These are phyloP conservation scores for Trypanosoma mega DNA, from an alignment of 208 protist genomes.

Conservation along the genomic window DNA sequence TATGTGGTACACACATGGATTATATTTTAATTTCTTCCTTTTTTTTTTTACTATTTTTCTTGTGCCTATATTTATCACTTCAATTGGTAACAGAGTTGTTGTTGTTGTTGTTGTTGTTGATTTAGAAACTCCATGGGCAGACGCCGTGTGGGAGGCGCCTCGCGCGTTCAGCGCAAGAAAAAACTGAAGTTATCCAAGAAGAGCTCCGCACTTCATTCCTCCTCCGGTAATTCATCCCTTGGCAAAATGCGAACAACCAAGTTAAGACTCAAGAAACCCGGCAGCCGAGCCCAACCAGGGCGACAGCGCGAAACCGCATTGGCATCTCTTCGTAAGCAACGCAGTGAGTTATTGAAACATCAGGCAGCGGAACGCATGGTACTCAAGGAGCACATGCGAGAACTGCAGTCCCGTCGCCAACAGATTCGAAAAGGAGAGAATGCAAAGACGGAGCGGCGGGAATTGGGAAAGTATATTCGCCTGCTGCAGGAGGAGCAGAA, in stretches of 20 bases:
- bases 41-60: not conserved
- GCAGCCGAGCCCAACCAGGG: not conserved
- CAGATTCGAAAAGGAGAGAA: conserved; percentile 67
- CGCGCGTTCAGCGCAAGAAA: conserved; percentile 37
- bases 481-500: conserved; percentile 78
- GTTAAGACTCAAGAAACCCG: conserved; percentile 24
- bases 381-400: conserved; percentile 75
- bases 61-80: not conserved
- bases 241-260: conserved; percentile 16
- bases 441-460: conserved; percentile 80
- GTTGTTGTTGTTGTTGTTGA: not conserved
- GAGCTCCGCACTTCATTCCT: not conserved
- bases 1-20: not conserved
- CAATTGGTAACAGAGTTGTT: not conserved
- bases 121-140: conserved; percentile 14
- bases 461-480: conserved; percentile 88
- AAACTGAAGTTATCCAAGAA: conserved; percentile 40
- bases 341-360: conserved; percentile 64
- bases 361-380: conserved; percentile 84
- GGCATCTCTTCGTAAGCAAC: conserved; percentile 31
- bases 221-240: not conserved
- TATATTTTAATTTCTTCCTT: conserved; percentile 8
- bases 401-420: conserved; percentile 62
- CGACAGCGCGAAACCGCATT: conserved; percentile 7
- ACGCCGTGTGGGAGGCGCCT: conserved; percentile 26